These are phyloP conservation scores for Cercospora sp. DNA, from an alignment of 2,329 filamentous ascomycete species.

Conservation along the genomic window DNA sequence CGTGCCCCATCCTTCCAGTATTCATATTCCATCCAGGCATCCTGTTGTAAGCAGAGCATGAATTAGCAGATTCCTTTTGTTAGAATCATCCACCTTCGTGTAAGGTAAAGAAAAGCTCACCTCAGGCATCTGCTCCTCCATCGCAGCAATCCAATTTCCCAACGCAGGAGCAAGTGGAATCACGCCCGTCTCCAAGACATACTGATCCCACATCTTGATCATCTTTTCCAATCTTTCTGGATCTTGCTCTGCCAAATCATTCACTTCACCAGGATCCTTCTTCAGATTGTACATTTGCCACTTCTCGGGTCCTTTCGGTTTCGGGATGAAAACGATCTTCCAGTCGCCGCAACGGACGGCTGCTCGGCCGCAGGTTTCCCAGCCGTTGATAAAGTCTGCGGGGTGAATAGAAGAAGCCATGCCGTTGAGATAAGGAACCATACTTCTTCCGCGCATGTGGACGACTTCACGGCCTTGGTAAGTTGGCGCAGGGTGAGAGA, in stretches of 20 bases:
- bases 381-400: conserved; percentile 56
- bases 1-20: conserved; percentile 61
- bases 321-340: conserved; percentile 61
- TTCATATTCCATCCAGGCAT: conserved; percentile 66
- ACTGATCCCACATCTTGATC: conserved; percentile 58
- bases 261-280: conserved; percentile 54
- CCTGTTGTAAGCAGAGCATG: conserved; percentile 40
- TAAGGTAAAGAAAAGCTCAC: not conserved
- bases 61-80: not conserved
- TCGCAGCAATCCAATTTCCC: conserved; percentile 60
- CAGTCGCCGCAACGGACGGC: conserved; percentile 59
- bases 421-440: conserved; percentile 47
- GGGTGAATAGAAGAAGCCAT: conserved; percentile 48
- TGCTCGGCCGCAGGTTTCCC: conserved; percentile 58
- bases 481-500: conserved; percentile 55
- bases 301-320: conserved; percentile 56
- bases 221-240: conserved; percentile 51
- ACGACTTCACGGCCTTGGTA: conserved; percentile 56
- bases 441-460: conserved; percentile 53
- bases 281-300: conserved; percentile 61
- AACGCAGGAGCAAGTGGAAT: conserved; percentile 61
- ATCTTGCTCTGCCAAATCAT: conserved; percentile 41
- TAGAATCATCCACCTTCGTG: not conserved
- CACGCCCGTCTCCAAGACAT: conserved; percentile 61
- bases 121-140: conserved; percentile 63